Base-by-base conservation (phyloP, 129 eudicot genomes). In the Helianthus tuberosus region DNA sequence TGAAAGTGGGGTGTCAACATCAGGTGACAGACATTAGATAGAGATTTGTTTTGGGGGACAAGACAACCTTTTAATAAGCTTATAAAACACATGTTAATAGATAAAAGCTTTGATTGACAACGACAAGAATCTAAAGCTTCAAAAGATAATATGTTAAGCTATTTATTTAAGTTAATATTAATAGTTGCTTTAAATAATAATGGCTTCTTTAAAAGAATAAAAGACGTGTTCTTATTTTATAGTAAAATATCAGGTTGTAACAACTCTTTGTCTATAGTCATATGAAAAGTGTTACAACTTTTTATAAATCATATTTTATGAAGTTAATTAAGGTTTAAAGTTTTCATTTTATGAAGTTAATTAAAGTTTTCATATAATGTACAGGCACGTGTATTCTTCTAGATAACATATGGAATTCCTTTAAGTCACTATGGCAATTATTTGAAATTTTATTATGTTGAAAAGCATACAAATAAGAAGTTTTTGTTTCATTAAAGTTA, bases 111-210 rank as follows among this genome's bases (percentile, higher is more conserved):
- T 60, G 71, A 69, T 69, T 62, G 71, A 77, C 75, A 69, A 60
- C 12, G 70, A 69, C 70, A 69, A 48, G 76, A 59, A 77, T 69
- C 64, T 20, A 77, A 69, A 63, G 29, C 59, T 36, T 59, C 64
- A 77, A 20, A 60, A 60, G 64, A 75, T 64, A 65, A 44, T 39
- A 67, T 29, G 44, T 25, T 27, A 27, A 2, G 32, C 20, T 8
- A 74, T 32, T 9, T 8, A 74, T 32, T 9, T 35, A 15, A 9
- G 54, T 64, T 74, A 51, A 11, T 11, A 36, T 36, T 50, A 43
- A 27, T 69, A 51, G 54, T 43, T 12, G 27, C 66, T 20, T n/a
- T 32, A 51, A 36, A 17, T 48, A 11, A 17, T 9, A 29, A 23
- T 55, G 74, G n/a, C 23, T 11, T 38, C 6, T 66, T 27, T 29